Evolutionary conservation across 306 rosid genomes (phyloP).

Genomic region (Dryas alaskensis): DNA sequence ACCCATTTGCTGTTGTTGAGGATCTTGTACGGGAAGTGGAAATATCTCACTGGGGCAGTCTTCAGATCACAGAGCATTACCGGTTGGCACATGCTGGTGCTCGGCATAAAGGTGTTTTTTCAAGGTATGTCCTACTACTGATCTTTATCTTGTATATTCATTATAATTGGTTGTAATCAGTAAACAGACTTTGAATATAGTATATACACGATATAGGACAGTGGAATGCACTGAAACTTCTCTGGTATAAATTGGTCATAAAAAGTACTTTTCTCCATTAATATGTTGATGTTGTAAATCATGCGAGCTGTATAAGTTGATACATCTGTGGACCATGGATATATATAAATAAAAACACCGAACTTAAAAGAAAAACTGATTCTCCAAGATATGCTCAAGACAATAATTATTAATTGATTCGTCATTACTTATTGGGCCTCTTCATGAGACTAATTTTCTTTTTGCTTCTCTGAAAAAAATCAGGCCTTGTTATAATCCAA

Average conservation of each 20-base stretch:
- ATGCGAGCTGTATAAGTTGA: background rate
- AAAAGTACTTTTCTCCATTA: background rate
- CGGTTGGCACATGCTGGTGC: constrained; percentile 82
- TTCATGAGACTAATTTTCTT: too few species aligned
- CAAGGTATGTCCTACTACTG: constrained; percentile 59
- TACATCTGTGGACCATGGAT: background rate
- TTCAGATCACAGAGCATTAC: constrained; percentile 86
- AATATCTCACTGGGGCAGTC: constrained; percentile 96
- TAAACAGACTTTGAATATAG: background rate
- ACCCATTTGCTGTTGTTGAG: constrained; percentile 88
- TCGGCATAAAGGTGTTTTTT: constrained; percentile 87
- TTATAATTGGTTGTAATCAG: background rate
- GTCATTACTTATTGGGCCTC: too few species aligned
- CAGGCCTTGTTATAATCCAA: too few species aligned
- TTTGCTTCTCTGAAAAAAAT: too few species aligned
- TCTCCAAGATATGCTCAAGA: background rate
- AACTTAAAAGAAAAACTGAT: background rate
- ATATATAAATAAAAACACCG: background rate
- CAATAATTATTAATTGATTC: too few species aligned
- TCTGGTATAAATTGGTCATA: background rate
- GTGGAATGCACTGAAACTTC: background rate
- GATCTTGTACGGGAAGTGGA: constrained; percentile 96
- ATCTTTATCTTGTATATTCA: constrained; percentile 11
- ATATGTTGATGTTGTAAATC: background rate
- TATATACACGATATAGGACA: background rate